Percentiles rank a stretch among this genome's conserved stretches.
Conservation (phyloP, 371 early-diverging fungal genomes). For the Nematocida sp. region DNA sequence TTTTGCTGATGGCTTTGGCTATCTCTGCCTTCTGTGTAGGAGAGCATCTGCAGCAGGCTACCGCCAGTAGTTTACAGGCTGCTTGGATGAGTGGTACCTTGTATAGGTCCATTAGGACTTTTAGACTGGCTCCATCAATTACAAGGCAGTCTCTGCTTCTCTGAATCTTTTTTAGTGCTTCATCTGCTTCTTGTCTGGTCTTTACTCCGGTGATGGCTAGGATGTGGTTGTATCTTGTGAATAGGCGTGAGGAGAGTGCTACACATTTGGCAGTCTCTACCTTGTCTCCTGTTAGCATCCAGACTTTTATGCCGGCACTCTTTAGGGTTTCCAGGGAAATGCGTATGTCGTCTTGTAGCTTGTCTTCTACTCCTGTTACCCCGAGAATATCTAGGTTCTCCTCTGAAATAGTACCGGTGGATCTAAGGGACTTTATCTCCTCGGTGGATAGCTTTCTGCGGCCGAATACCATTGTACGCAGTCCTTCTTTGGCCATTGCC, state of each 20-base stretch:
- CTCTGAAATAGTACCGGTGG: slow-evolving; percentile 68
- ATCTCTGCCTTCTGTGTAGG: slow-evolving; percentile 97
- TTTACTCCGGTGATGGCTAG: slow-evolving; percentile 45
- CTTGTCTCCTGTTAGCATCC: slow-evolving; percentile 99
- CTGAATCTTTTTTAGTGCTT: slow-evolving; percentile 42
- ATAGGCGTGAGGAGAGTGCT: slow-evolving; percentile 80
- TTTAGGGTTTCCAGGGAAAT: slow-evolving; percentile 79
- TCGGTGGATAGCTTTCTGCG: slow-evolving; percentile 72
- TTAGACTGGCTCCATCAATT: slow-evolving; percentile 86
- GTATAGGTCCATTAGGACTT: slow-evolving; percentile 71
- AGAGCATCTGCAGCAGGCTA: slow-evolving; percentile 88
- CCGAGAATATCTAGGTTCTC: slow-evolving; percentile 82
- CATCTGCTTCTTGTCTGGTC: slow-evolving; percentile 43
- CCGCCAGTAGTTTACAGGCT: slow-evolving; percentile 73
- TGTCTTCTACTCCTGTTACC: slow-evolving; percentile 95
- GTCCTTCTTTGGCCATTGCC: slow-evolving; percentile 94
- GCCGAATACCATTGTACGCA: slow-evolving; percentile 90
- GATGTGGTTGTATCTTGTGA: slow-evolving; percentile 67
- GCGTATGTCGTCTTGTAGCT: slow-evolving; percentile 85
- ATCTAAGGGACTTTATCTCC: slow-evolving; percentile 53
- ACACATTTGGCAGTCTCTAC: slow-evolving; percentile 97
- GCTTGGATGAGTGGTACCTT: slow-evolving; percentile 74
- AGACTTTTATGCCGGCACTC: slow-evolving; percentile 88
- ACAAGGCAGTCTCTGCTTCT: slow-evolving; percentile 69
- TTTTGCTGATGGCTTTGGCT: slow-evolving; percentile 73